Conservation (phyloP, 352 stramenopile genomes). For the Globisporangium irregulare region DNA sequence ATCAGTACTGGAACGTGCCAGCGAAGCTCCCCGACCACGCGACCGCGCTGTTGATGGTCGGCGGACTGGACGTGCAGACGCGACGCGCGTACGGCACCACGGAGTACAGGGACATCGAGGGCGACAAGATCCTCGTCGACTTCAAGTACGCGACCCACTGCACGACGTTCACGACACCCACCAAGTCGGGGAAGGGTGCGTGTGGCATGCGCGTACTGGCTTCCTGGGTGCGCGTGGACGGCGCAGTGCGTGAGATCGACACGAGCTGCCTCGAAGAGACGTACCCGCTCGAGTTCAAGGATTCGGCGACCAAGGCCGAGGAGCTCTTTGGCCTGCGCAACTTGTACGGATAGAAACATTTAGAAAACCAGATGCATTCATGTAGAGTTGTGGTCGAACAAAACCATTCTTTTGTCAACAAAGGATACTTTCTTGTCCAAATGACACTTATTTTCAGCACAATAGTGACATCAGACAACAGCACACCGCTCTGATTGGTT, state of each 20-base stretch:
- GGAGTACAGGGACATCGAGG: conserved; percentile 46
- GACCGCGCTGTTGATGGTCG: conserved; percentile 51
- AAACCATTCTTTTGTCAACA: too few species aligned
- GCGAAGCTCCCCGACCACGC: conserved; percentile 36
- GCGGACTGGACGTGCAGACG: conserved; percentile 57
- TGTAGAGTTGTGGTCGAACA: too few species aligned
- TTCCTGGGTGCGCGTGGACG: conserved; percentile 61
- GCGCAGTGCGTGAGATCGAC: conserved; percentile 55
- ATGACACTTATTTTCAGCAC: background rate
- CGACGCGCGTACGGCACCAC: conserved; percentile 42
- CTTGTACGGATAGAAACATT: conserved; percentile 34
- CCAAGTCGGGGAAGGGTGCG: conserved; percentile 32
- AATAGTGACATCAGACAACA: background rate
- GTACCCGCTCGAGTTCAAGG: conserved; percentile 43
- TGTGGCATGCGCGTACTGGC: conserved; percentile 68
- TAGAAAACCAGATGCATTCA: background rate
- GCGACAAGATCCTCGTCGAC: conserved; percentile 59
- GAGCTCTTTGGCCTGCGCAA: conserved; percentile 40
- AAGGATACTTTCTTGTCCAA: background rate
- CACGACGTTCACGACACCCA: conserved; percentile 76
- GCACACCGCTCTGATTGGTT: background rate
- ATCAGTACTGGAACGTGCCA: conserved; percentile 71
- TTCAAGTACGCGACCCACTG: conserved; percentile 72
- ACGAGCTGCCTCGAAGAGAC: conserved; percentile 65
- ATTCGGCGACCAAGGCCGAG: conserved; percentile 21